Evolutionary conservation across 148 eudicot species (phyloP).

Genomic region (Oxyria digyna): DNA sequence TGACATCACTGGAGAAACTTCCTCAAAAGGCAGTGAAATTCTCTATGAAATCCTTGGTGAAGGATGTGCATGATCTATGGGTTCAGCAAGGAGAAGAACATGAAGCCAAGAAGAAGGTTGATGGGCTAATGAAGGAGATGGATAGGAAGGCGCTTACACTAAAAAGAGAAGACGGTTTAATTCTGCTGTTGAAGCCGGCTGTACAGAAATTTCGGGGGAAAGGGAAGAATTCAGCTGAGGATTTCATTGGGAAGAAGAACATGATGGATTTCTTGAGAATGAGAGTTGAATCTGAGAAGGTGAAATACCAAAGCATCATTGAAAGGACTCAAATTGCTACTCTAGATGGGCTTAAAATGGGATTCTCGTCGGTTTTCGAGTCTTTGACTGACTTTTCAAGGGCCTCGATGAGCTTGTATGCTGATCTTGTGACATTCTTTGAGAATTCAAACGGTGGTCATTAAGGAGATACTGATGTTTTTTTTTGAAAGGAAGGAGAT

Average conservation of each 20-base stretch:
- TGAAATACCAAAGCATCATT: constrained; percentile 19
- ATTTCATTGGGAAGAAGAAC: constrained; percentile 19
- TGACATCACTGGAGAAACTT: constrained; percentile 24
- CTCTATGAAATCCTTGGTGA: constrained; percentile 31
- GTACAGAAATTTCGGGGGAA: constrained; percentile 4
- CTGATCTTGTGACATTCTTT: constrained; percentile 22
- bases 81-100: constrained; percentile 40
- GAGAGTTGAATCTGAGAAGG: constrained; percentile 32
- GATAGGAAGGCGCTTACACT: constrained; percentile 18
- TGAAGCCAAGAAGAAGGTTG: constrained; percentile 33
- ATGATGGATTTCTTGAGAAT: constrained; percentile 20
- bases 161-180: constrained; percentile 20
- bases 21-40: constrained; percentile 25
- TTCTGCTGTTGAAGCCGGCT: constrained; percentile 7
- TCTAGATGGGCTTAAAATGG: constrained; percentile 25
- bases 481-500: no score
- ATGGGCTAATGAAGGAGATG: constrained; percentile 26
- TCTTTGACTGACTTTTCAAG: constrained; percentile 30
- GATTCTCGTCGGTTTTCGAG: constrained; percentile 42
- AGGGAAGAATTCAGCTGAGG: constrained; percentile 15
- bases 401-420: constrained; percentile 30
- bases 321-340: constrained; percentile 23
- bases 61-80: constrained; percentile 27
- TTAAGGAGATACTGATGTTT: constrained; percentile 1
- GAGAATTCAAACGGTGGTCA: constrained; percentile 9